Conservation (phyloP, 345 rosid genomes). For the Eucalyptus victrix region DNA sequence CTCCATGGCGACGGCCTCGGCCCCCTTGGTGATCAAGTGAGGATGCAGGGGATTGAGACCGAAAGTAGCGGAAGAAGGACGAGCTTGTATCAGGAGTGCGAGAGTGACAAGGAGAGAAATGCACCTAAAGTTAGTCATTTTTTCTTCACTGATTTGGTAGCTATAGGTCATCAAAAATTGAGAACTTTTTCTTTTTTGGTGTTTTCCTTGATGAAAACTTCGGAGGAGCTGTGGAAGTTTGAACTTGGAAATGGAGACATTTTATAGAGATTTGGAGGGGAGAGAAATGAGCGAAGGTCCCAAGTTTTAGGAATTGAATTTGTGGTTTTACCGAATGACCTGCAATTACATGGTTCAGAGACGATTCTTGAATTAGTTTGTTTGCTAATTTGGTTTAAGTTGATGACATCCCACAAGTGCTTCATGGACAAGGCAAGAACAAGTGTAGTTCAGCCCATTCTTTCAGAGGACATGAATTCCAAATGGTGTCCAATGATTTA, state of each 20-base stretch:
- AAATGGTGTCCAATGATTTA: background rate
- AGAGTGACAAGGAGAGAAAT: background rate
- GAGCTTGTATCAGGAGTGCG: background rate
- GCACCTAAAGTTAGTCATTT: background rate
- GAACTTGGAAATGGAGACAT: background rate
- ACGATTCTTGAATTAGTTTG: background rate
- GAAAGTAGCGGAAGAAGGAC: background rate
- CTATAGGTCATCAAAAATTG: background rate
- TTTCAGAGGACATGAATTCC: background rate
- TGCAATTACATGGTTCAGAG: background rate
- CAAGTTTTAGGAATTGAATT: background rate
- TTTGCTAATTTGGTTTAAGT: background rate
- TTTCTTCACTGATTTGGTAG: background rate
- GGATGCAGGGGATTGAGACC: background rate
- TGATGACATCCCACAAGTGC: background rate
- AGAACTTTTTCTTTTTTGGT: too few species aligned
- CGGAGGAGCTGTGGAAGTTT: background rate
- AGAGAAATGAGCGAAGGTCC: background rate
- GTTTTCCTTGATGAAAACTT: background rate
- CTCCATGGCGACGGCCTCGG: background rate
- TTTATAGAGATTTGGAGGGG: background rate
- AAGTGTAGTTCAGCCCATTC: background rate
- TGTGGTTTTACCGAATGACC: background rate
- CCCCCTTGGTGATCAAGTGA: background rate
- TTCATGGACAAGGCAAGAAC: background rate